Percentiles rank a stretch among this genome's conserved stretches.
These are phyloP conservation scores for Fusarium abutilonis DNA, from an alignment of 2,329 filamentous ascomycete genomes.

Conservation along the genomic window DNA sequence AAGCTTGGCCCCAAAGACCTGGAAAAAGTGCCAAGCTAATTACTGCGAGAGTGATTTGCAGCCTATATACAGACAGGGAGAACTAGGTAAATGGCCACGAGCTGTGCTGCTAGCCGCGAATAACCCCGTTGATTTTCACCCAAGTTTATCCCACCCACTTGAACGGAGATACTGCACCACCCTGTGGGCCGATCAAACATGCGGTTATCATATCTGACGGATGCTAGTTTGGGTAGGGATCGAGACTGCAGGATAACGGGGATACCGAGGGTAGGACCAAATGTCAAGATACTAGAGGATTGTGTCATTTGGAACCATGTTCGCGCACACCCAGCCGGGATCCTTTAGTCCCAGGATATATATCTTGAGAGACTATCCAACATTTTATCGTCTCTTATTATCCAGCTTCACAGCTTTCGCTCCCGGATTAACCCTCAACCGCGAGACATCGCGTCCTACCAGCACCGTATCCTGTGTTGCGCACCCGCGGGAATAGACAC, in stretches of 20 bases:
- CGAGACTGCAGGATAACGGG: not conserved
- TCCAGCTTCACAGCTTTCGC: not conserved
- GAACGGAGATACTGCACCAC: too few species aligned
- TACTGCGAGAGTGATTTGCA: too few species aligned
- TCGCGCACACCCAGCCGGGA: not conserved
- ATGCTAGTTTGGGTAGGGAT: not conserved
- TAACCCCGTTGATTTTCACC: too few species aligned
- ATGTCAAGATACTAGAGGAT: constrained; percentile 5
- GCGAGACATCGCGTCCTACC: not conserved
- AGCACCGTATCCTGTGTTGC: not conserved
- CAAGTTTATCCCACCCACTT: too few species aligned
- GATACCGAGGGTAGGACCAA: not conserved
- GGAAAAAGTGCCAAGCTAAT: too few species aligned
- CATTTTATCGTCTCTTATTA: not conserved
- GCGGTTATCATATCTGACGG: not conserved
- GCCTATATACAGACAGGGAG: too few species aligned
- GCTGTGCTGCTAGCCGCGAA: too few species aligned
- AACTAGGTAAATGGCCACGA: too few species aligned
- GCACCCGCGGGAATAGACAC: not conserved
- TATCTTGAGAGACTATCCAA: not conserved
- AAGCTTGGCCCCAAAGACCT: too few species aligned
- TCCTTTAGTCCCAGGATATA: constrained; percentile 9
- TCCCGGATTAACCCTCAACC: not conserved
- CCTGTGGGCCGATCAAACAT: not conserved
- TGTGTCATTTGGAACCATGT: constrained; percentile 19